These are phyloP conservation scores for Ceratobasidium sp. DNA, from an alignment of 1,284 basidiomycete genomes.

Conservation along the genomic window DNA sequence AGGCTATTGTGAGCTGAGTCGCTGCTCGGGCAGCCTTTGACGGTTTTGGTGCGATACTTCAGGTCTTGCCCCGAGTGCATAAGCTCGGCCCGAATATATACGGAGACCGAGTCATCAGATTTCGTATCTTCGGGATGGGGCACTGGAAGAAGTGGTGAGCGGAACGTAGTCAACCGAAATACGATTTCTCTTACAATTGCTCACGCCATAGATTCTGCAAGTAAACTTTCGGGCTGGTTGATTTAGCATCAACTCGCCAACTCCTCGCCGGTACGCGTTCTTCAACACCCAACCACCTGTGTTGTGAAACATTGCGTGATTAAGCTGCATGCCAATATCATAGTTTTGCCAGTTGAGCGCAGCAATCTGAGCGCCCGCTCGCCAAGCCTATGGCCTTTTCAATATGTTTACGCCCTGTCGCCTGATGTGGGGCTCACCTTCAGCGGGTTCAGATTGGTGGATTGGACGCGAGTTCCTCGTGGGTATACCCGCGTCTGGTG, in stretches of 20 bases:
- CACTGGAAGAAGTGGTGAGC: constrained; percentile 9
- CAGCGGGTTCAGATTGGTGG: constrained; percentile 42
- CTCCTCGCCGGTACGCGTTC: constrained; percentile 12
- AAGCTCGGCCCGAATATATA: constrained; percentile 41
- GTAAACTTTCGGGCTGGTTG: constrained; percentile 30
- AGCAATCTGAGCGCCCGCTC: constrained; percentile 54
- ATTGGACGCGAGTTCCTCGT: constrained; percentile 50
- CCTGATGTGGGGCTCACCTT: constrained; percentile 49
- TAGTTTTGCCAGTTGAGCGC: constrained; percentile 55
- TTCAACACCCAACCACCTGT: constrained; percentile 41
- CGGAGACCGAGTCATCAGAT: constrained; percentile 36
- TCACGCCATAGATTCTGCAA: constrained; percentile 41
- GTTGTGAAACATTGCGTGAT: constrained; percentile 53
- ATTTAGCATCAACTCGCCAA: neutral
- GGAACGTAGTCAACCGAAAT: neutral
- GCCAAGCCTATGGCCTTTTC: constrained; percentile 33
- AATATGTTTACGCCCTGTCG: neutral
- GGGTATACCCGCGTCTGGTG: constrained; percentile 55
- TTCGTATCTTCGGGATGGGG: constrained; percentile 34
- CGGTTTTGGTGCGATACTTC: constrained; percentile 43
- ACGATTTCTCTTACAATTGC: constrained; percentile 20
- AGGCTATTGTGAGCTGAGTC: constrained; percentile 32
- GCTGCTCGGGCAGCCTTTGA: constrained; percentile 15
- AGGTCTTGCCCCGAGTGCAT: constrained; percentile 34
- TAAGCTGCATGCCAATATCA: constrained; percentile 53